These are phyloP conservation scores for Starmerella davenportii DNA, from an alignment of 805 yeast species.

Conservation along the genomic window DNA sequence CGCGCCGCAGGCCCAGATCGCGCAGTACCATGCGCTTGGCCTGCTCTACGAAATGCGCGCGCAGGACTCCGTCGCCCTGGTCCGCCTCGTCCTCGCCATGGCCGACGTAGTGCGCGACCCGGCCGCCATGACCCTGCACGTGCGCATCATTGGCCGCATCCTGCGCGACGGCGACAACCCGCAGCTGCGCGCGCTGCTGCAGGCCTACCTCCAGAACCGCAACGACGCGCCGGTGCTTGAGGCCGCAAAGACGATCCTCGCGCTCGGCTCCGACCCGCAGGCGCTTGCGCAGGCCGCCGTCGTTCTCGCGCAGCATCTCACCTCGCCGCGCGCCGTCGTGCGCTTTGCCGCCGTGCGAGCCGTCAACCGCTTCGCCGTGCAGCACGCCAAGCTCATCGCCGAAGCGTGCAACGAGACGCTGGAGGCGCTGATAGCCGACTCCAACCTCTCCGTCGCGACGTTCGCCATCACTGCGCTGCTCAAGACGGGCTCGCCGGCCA, in stretches of 20 bases:
- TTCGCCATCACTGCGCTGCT: conserved; percentile 91
- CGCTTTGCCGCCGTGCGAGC: conserved; percentile 88
- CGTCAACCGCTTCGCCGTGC: conserved; percentile 67
- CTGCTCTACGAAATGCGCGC: conserved; percentile 70
- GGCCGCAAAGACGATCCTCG: conserved; percentile 61
- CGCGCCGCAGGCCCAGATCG: conserved; percentile 35
- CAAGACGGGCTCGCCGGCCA: conserved; percentile 82
- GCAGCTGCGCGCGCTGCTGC: conserved; percentile 45
- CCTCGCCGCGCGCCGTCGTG: conserved; percentile 78
- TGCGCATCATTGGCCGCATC: conserved; percentile 46
- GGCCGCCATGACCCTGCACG: conserved; percentile 68
- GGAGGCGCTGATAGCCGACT: conserved; percentile 70
- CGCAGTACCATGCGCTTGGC: conserved; percentile 93
- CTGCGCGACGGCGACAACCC: conserved; percentile 48
- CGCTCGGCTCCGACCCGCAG: conserved; percentile 39
- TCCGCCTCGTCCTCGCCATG: conserved; percentile 58
- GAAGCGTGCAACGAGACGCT: conserved; percentile 60
- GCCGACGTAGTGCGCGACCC: conserved; percentile 53
- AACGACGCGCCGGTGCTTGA: conserved; percentile 83
- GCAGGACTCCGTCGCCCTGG: conserved; percentile 84
- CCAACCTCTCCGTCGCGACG: conserved; percentile 83
- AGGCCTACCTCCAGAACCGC: conserved; percentile 57
- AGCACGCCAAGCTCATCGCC: conserved; percentile 51
- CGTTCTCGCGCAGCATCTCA: conserved; percentile 55
- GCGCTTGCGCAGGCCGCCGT: conserved; percentile 34